These are phyloP conservation scores for Aspergillus proliferans DNA, from an alignment of 2,329 filamentous ascomycete genomes.

Conservation along the genomic window DNA sequence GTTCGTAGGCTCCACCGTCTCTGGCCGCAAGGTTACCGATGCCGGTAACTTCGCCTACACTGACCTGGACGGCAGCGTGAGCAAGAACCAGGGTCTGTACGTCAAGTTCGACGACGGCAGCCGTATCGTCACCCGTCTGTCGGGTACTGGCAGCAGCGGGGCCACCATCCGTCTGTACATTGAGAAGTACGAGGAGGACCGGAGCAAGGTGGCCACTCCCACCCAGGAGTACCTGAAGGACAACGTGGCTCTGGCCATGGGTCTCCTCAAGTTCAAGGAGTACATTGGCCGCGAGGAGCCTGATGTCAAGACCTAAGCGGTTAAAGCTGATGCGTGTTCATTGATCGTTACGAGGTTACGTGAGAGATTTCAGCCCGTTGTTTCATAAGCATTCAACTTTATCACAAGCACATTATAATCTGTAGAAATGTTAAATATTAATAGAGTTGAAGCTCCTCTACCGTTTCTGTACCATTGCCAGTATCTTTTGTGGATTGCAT, in stretches of 20 bases:
- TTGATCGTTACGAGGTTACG: slow-evolving; percentile 2
- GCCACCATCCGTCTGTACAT: slow-evolving; percentile 96
- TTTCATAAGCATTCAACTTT: no score
- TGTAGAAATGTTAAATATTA: no score
- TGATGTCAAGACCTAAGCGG: slow-evolving; percentile 79
- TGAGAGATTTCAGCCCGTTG: background rate
- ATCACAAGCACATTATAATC: no score
- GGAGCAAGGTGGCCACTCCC: slow-evolving; percentile 69
- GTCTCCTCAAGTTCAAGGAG: slow-evolving; percentile 87
- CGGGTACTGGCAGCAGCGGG: slow-evolving; percentile 88
- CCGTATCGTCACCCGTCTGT: slow-evolving; percentile 89
- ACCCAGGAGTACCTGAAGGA: slow-evolving; percentile 92
- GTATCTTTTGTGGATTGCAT: no score
- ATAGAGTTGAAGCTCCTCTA: no score
- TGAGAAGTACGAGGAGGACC: slow-evolving; percentile 85
- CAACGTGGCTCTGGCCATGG: slow-evolving; percentile 77
- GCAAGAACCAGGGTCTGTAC: slow-evolving; percentile 92
- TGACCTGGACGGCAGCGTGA: slow-evolving; percentile 93
- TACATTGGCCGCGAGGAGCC: slow-evolving; percentile 87
- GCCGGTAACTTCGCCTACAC: slow-evolving; percentile 98
- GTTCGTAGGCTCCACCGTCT: slow-evolving; percentile 78
- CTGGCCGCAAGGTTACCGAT: slow-evolving; percentile 75
- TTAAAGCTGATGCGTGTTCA: background rate
- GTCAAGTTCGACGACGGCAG: slow-evolving; percentile 91
- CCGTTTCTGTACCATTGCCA: no score